Evolutionary conservation across 2,329 filamentous ascomycete species (phyloP), one percentile per base, ranked within the genome.

Genomic region (Microsporum canis): DNA sequence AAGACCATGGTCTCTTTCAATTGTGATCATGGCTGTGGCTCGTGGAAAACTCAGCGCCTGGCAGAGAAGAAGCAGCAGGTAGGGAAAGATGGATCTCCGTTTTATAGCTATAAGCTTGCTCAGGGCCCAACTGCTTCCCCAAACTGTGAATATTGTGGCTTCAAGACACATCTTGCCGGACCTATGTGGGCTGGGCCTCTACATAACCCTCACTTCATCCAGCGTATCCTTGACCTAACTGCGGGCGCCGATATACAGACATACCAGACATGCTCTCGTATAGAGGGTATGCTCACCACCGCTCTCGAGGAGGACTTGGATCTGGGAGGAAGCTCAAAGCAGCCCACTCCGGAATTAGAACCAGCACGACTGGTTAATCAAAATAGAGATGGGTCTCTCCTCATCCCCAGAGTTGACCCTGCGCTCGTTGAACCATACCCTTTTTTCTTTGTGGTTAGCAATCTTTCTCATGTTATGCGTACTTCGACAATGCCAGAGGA

Each of bases 181-280:
- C 94, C 94, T 0, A 97, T 99, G 92, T 99, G 91, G 77, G 91
- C 84, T 38, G 94, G 94, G 0, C 88, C 88, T 23, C 78, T 99
- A 6, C 94, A 99, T 74, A 91, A 91, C 51, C 81, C 84, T 5
- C 83, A 85, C 1, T 99, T 96, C 70, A 84, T 99, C 63, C 82
- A 88, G 69, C 83, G 83, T 61, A 85, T 99, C 29, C 79, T 99
- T 14, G 82, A 85, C 49, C 82, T 87, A 61, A 79, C 96, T 6
- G 85, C 89, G 0, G 75, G 79, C 3, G 82, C 84, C 0, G 83
- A 91, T 56, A 79, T 80, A 31, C 79, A 84, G 0, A 81, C 85
- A 0, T 99, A 99, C 70, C 84, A 85, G 43, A 99, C 94, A 0
- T 83, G 86, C 33, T 80, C 84, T 12, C 84, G 94, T 59, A 87